Percentiles rank a stretch among this genome's conserved stretches.
Conservation (phyloP, 75 land plant species). For the Cupressus sempervirens region DNA sequence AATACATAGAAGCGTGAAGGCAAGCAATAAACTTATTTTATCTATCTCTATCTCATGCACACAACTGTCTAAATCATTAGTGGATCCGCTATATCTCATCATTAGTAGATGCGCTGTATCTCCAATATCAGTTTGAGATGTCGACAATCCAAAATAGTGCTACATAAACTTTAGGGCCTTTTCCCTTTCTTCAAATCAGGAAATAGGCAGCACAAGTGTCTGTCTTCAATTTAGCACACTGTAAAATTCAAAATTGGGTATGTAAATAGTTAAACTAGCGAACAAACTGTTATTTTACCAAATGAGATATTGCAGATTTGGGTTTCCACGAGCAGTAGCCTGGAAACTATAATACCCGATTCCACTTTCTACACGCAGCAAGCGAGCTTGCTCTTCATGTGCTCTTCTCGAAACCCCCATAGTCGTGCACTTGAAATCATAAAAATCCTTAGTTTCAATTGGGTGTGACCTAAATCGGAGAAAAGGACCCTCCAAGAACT, state of each 20-base stretch:
- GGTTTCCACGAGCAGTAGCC: not conserved
- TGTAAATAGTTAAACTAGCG: not conserved
- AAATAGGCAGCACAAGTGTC: not conserved
- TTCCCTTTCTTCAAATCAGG: not conserved
- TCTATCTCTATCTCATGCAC: not conserved
- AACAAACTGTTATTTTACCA: not conserved
- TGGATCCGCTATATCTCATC: not conserved
- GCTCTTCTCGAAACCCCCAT: not conserved
- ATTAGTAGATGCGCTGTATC: not conserved
- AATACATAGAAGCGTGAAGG: not conserved
- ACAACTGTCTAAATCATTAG: not conserved
- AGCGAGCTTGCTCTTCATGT: not conserved
- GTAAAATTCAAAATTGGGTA: not conserved
- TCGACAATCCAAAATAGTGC: not conserved
- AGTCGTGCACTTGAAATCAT: not conserved
- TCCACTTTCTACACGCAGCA: not conserved
- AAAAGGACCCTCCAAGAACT: not conserved
- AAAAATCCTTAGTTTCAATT: not conserved
- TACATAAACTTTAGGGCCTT: not conserved
- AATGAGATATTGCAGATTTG: not conserved
- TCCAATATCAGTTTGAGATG: not conserved
- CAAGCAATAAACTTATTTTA: not conserved
- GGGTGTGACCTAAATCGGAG: not conserved
- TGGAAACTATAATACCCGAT: not conserved
- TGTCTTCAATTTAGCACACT: not conserved